Evolutionary conservation across 805 yeast genomes (phyloP), one percentile per base, ranked within the genome.

Genomic region (Starmerella scarabaei): DNA sequence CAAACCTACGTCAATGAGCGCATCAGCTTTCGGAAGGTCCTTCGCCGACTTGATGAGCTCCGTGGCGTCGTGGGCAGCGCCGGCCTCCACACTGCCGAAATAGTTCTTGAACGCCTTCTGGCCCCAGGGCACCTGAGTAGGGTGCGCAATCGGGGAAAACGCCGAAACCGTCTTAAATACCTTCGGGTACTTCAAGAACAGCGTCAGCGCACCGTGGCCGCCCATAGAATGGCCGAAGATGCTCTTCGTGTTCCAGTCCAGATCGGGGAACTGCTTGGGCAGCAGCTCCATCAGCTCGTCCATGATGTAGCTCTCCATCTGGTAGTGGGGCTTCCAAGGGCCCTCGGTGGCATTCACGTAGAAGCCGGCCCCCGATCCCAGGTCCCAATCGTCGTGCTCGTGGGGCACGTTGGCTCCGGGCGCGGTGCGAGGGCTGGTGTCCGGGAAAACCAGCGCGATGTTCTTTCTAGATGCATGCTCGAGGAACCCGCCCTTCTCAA

Each of bases 161-260:
- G 95, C 96, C 43, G 83, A 73, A 31, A 81, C 86, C 1, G 91
- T 75, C 56, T 72, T 72, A 66, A 80, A 88, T 52, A 65, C 66
- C 1, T 75, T 78, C 1, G 86, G 82, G 57, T 80, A 74, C 47
- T 68, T 72, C 44, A 88, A 62, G 50, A 61, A 75, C n/a, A 75
- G 65, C 44, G 79, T 64, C 44, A 88, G 61, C 0, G 98, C 93
- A 42, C 97, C 98, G 57, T 72, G 83, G 1, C 98, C 98, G 37
- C 98, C 98, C 97, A 91, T 91, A 1, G 98, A 91, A 60, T 91
- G 97, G 33, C 98, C 98, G n/a, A 91, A 75, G 49, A 88, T 73
- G 17, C 88, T 72, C 37, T 76, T 69, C 30, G 71, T 77, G 30
- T 62, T 57, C 20, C 52, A 28, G 59, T 88, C 84, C 44, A 88